A percentile compares a stretch with the other conserved stretches of the same genome.
Evolutionary conservation across 306 rosid genomes (phyloP).

Genomic region (Acacia melanoxylon): DNA sequence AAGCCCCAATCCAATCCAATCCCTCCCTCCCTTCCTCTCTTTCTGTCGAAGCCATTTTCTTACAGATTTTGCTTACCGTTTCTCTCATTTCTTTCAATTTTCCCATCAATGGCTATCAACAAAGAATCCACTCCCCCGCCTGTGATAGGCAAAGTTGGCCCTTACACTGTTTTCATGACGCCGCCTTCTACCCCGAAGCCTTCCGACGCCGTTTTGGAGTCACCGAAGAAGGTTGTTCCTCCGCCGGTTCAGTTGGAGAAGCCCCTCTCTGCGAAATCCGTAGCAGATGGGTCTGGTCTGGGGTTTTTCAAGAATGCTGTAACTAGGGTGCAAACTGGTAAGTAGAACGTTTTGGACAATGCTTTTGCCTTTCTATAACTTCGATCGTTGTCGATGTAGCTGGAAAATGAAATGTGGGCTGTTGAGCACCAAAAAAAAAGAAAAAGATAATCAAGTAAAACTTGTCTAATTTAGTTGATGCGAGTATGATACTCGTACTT

Average conservation of each 20-base stretch:
- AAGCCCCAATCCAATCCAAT: not conserved
- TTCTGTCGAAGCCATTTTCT: not conserved
- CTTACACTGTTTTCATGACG: constrained; percentile 97
- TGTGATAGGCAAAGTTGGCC: constrained; percentile 88
- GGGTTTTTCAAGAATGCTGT: constrained; percentile 80
- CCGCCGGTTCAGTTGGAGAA: constrained; percentile 65
- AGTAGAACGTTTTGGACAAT: not conserved
- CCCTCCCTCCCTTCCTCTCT: not conserved
- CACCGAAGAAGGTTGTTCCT: constrained; percentile 69
- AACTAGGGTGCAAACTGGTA: constrained; percentile 78
- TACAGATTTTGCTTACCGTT: not conserved
- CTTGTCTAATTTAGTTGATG: not conserved
- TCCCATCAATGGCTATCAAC: constrained; percentile 68
- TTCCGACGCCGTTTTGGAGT: constrained; percentile 38
- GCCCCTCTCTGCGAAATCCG: constrained; percentile 34
- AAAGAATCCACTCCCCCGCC: constrained; percentile 84
- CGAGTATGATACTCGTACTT: not conserved
- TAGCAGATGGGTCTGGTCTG: constrained; percentile 48
- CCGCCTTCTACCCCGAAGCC: constrained; percentile 89
- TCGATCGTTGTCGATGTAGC: not conserved
- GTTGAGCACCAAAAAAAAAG: not conserved
- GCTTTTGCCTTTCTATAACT: not conserved
- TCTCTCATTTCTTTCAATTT: constrained; percentile 2
- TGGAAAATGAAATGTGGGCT: not conserved
- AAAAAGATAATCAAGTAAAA: not conserved